These are phyloP conservation scores for Pezicula rhizophila DNA, from an alignment of 2,329 filamentous ascomycete species.

Conservation along the genomic window DNA sequence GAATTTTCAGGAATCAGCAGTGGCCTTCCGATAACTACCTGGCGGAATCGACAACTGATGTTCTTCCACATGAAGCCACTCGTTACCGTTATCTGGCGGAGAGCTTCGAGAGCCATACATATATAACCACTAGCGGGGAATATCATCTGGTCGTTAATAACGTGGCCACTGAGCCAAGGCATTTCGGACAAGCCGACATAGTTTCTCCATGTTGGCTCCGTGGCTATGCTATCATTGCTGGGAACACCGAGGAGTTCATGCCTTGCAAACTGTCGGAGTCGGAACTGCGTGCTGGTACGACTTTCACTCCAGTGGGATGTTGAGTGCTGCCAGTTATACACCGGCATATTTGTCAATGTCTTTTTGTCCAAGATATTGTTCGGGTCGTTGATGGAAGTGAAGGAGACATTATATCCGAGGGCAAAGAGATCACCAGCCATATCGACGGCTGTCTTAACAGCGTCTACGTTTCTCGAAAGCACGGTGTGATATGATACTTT, in stretches of 20 bases:
- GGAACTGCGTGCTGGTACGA: constrained; percentile 2
- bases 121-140: constrained; percentile 25
- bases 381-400: background rate
- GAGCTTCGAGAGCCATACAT: constrained; percentile 24
- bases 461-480: background rate
- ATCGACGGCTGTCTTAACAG: background rate
- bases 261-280: constrained; percentile 32
- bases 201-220: constrained; percentile 24
- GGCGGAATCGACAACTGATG: constrained; percentile 18
- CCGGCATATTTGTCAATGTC: background rate
- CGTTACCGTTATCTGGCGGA: background rate
- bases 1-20: constrained; percentile 37
- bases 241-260: constrained; percentile 41
- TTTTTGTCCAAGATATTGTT: background rate
- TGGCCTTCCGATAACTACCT: constrained; percentile 39
- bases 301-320: background rate
- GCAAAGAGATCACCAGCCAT: background rate
- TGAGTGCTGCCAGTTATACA: background rate
- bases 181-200: constrained; percentile 21
- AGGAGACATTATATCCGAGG: background rate
- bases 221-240: constrained; percentile 9
- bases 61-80: background rate
- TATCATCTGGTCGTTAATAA: constrained; percentile 12
- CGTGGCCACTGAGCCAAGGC: constrained; percentile 36
- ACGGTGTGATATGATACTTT: constrained; percentile 3